phyloP scores from a whole-genome alignment of 108 stramenopile species.

The Bacterosira constricta region DNA sequence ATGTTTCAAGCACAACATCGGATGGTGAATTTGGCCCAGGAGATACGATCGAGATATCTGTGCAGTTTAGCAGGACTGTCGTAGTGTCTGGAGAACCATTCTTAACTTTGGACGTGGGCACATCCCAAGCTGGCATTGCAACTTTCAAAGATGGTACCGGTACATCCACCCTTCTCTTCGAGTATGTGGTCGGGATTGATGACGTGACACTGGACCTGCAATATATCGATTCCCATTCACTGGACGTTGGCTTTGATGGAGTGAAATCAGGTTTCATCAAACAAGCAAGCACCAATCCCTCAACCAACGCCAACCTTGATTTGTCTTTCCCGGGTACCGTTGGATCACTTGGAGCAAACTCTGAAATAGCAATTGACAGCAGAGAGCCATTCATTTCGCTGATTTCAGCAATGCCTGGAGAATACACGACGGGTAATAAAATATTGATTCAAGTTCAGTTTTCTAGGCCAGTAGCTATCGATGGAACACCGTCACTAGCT shows the following conservation, averaged over 20 bases:
- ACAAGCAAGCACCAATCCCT: conserved; percentile 46
- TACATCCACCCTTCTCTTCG: conserved; percentile 30
- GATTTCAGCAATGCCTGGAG: conserved; percentile 32
- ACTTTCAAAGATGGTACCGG: conserved; percentile 35
- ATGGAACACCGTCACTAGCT: conserved; percentile 47
- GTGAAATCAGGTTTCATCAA: conserved; percentile 22
- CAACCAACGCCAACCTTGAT: conserved; percentile 32
- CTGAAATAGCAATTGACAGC: conserved; percentile 52
- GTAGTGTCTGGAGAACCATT: conserved; percentile 50
- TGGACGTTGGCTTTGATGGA: conserved; percentile 39
- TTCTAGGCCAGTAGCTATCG: conserved; percentile 52
- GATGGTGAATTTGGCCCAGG: conserved; percentile 42
- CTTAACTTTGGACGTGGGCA: conserved; percentile 53
- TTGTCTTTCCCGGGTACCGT: conserved; percentile 41
- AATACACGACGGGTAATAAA: conserved; percentile 33
- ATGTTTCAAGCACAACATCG: conserved; percentile 8
- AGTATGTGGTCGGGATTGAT: conserved; percentile 42
- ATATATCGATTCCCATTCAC: conserved; percentile 43
- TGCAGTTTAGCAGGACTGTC: conserved; percentile 50
- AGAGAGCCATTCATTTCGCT: conserved; percentile 46
- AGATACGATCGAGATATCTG: conserved; percentile 53
- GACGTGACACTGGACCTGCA: conserved; percentile 40
- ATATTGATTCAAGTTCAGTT: conserved; percentile 50
- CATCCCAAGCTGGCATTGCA: conserved; percentile 24
- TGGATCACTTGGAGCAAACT: conserved; percentile 49